These are phyloP conservation scores for Sporisorium scitamineum DNA, from an alignment of 1,284 basidiomycete species.

Conservation along the genomic window DNA sequence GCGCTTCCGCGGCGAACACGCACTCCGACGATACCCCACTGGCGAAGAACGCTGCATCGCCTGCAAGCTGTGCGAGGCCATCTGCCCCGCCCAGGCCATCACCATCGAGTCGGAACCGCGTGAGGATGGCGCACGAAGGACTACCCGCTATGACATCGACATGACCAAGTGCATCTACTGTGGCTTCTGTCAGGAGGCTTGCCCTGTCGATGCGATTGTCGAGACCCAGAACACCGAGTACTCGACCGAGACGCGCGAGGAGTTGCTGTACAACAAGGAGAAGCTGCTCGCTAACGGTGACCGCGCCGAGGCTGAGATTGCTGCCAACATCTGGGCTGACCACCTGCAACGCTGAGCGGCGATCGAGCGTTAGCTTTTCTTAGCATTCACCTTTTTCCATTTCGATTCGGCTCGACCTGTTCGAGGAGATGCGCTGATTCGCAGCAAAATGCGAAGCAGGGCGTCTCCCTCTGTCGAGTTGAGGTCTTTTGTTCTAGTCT, in stretches of 20 bases:
- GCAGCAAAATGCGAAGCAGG: conserved; percentile 10
- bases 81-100: conserved; percentile 99
- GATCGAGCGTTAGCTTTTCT: too few relatives aligned
- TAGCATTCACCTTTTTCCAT: conserved; percentile 8
- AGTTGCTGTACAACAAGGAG: conserved; percentile 97
- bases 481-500: not conserved
- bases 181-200: conserved; percentile 80
- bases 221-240: conserved; percentile 79
- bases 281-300: conserved; percentile 94
- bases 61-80: conserved; percentile 99
- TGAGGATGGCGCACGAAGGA: conserved; percentile 93
- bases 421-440: not conserved
- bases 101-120: conserved; percentile 98
- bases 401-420: not conserved
- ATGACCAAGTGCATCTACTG: conserved; percentile 75
- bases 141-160: conserved; percentile 98
- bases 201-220: conserved; percentile 99
- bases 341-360: conserved; percentile 64
- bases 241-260: conserved; percentile 96
- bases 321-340: conserved; percentile 66
- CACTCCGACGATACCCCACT: conserved; percentile 95
- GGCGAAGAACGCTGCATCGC: conserved; percentile 98
- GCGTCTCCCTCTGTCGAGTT: not conserved
- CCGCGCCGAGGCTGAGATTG: conserved; percentile 86
- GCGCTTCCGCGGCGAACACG: conserved; percentile 98